Base-by-base conservation (phyloP, 164 flowering plant genomes). In the Taxillus chinensis region DNA sequence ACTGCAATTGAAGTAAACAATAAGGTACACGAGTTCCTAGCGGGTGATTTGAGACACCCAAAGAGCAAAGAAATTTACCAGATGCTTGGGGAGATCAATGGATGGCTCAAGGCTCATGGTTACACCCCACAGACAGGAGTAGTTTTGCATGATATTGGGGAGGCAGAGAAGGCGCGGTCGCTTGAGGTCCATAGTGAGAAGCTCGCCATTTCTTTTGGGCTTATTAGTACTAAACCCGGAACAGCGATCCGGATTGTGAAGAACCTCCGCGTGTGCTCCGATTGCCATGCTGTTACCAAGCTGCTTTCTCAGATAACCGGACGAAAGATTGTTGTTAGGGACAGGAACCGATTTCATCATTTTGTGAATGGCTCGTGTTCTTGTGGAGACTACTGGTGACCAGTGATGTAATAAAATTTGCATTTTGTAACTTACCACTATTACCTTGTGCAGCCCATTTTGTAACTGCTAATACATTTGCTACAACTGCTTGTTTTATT, bases 311-410 rank as follows among this genome's bases (percentile, higher is more conserved):
- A 82, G 68, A 77, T 85, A 66, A 84, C 86, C 3, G 79, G 86
- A 10, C 75, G 92, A 3, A 90, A 69, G 71, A 87, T 90, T 48
- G 73, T 90, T 7, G 82, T 86, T 71, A 81, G 90, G 71, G 96
- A 87, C 62, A 74, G 90, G n/a, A 90, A 80, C 58, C 72, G 96
- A 38, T 89, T 89, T 62, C 90, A 89, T 70, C 93, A 84, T 71
- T 89, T 83, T 71, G 80, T 63, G 27, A 70, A 80, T 68, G 89
- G 87, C 16, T 74, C 66, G 8, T 86, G 91, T 64, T 86, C 96
- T 41, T 86, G 93, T 59, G 78, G 83, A 9, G 86, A 86, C 64
- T 85, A 78, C 57, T 86, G 93, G 96, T 89, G 73, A 83, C 46
- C 27, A 27, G 27, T 27, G 27, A 27, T 27, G 27, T 27, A 27